Percentiles rank a stretch among this genome's conserved stretches.
These are phyloP conservation scores for Pulveroboletus sp. DNA, from an alignment of 768 basidiomycete genomes.

Conservation along the genomic window DNA sequence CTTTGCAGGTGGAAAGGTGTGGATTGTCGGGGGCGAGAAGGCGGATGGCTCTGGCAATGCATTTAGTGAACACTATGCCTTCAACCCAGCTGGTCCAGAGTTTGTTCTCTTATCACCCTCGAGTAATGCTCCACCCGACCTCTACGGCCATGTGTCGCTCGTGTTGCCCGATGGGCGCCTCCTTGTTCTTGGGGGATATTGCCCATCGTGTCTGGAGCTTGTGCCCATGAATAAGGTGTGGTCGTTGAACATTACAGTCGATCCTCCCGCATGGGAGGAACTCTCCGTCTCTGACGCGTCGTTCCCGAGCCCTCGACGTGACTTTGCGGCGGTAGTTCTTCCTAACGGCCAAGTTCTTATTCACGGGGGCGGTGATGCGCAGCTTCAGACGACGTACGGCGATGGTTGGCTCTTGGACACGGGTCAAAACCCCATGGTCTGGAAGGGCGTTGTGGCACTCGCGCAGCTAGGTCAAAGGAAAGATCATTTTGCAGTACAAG, in stretches of 20 bases:
- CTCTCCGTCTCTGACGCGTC: slow-evolving; percentile 36
- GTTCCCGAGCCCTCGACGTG: slow-evolving; percentile 57
- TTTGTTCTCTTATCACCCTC: slow-evolving; percentile 56
- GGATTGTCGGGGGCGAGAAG: slow-evolving; percentile 74
- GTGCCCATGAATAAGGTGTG: slow-evolving; percentile 59
- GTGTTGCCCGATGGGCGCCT: slow-evolving; percentile 67
- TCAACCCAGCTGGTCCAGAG: slow-evolving; percentile 43
- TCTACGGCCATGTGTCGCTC: slow-evolving; percentile 70
- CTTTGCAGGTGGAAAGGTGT: slow-evolving; percentile 50
- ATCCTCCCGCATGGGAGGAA: slow-evolving; percentile 46
- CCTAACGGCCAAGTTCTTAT: slow-evolving; percentile 58
- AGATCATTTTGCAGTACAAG: slow-evolving; percentile 69
- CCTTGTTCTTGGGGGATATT: slow-evolving; percentile 73
- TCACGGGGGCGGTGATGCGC: slow-evolving; percentile 71
- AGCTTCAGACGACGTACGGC: slow-evolving; percentile 46
- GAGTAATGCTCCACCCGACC: slow-evolving; percentile 52
- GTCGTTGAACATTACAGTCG: slow-evolving; percentile 54
- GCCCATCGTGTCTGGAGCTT: slow-evolving; percentile 42
- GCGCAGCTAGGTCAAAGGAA: slow-evolving; percentile 57
- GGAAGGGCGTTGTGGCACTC: slow-evolving; percentile 51
- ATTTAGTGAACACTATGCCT: slow-evolving; percentile 63
- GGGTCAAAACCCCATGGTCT: slow-evolving; percentile 50
- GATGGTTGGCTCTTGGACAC: slow-evolving; percentile 75
- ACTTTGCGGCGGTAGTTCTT: slow-evolving; percentile 53
- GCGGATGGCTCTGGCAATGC: slow-evolving; percentile 71